Evolutionary conservation across 805 yeast species (phyloP), one percentile per base, ranked within the genome.

Genomic region (Priceomyces haplophilus): DNA sequence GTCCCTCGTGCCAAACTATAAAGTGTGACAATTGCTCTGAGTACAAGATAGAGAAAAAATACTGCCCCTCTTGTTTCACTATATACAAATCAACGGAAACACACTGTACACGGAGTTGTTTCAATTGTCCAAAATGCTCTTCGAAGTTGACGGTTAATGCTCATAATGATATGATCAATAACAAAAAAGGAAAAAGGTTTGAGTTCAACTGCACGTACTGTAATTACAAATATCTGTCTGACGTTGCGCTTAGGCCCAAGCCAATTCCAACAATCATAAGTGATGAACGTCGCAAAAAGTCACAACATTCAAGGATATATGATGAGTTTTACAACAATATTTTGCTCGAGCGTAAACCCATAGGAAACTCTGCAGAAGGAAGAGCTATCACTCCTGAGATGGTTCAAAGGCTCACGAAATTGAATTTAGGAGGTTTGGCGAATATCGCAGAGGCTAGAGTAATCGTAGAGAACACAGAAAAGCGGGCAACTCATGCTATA

Each of bases 241-340:
- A 60, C 1, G 42, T 64, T 3, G 61, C 74, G 6, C 53, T 56
- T 16, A 71, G 62, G 41, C 80, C 80, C 1, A 69, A 62, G 37
- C 60, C 78, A 5, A 46, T 76, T 32, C 38, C 47, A 2, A 47
- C 35, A 17, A 61, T 61, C 12, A 43, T 61, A 3, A 44, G 46
- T 17, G 45, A 38, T 19, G 49, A 46, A 17, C n/a, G 33, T 24
- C 32, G 19, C n/a, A 18, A 15, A 10, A 17, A 17, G 17, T 34
- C 24, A 12, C 17, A 16, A 10, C 29, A 30, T 13, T 23, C 30
- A 11, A 16, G 8, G 10, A n/a, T 42, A 7, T 42, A 25, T 24
- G 16, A 15, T 21, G 24, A 25, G 6, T 36, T 25, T 35, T 7
- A 27, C n/a, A 27, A 33, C 17, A 21, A 40, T 12, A 24, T 23